phyloP scores from a whole-genome alignment of 148 eudicot genomes.

The Pharnaceum exiguum region DNA sequence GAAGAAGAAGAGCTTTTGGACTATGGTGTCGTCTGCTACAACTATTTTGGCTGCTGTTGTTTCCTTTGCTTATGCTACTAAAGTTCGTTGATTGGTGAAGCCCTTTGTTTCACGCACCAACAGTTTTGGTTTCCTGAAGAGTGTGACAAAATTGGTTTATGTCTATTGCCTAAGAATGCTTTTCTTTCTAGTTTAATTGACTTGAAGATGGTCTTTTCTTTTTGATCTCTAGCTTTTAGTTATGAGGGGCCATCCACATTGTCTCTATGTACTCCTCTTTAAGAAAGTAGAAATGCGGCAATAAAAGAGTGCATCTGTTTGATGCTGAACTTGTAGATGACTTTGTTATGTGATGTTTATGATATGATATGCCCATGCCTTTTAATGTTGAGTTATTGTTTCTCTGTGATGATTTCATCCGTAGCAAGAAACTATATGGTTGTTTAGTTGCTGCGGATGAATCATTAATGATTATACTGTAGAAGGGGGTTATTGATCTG shows the following conservation, averaged over 20 bases:
- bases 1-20: constrained; percentile 73
- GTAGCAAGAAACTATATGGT: no score
- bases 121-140: neutral
- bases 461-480: no score
- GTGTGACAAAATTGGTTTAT: neutral
- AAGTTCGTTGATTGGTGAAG: constrained; percentile 27
- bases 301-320: neutral
- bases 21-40: constrained; percentile 66
- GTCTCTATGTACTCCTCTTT: constrained; percentile 2
- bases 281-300: neutral
- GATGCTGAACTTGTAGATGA: neutral
- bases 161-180: neutral
- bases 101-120: neutral
- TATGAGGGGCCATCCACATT: constrained; percentile 12
- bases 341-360: no score
- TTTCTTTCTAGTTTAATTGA: neutral
- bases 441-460: no score
- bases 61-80: constrained; percentile 62
- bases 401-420: no score
- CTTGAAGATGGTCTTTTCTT: neutral
- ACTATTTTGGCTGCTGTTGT: constrained; percentile 69
- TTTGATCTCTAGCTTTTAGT: neutral
- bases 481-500: no score
- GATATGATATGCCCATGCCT: no score
- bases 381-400: no score